These are phyloP conservation scores for Lasiosphaeris hirsuta DNA, from an alignment of 495 filamentous ascomycete species.

Conservation along the genomic window DNA sequence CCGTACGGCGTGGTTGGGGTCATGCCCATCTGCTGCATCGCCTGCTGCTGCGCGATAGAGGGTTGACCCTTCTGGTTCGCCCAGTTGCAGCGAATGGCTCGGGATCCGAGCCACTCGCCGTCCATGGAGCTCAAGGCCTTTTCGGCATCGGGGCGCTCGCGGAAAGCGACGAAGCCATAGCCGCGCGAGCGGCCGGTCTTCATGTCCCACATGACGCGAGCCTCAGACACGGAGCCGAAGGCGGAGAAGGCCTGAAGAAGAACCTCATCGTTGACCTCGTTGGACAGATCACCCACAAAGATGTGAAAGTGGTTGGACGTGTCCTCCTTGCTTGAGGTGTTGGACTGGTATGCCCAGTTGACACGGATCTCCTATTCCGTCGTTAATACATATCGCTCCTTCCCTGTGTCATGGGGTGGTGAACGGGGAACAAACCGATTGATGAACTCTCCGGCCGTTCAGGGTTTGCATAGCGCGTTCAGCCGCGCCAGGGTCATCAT, in stretches of 20 bases:
- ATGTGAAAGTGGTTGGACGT: conserved; percentile 99
- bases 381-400: conserved; percentile 14
- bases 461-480: conserved; percentile 96
- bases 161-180: conserved; percentile 98
- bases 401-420: not conserved
- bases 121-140: conserved; percentile 97
- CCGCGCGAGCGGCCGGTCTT: conserved; percentile 97
- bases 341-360: conserved; percentile 99
- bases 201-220: conserved; percentile 99
- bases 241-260: conserved; percentile 93
- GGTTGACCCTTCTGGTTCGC: conserved; percentile 99
- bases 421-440: conserved; percentile 62
- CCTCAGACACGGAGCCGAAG: conserved; percentile 96
- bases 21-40: conserved; percentile 98
- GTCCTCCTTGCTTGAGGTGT: conserved; percentile 91
- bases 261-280: conserved; percentile 98
- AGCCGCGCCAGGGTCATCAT: conserved; percentile 93
- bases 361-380: conserved; percentile 89
- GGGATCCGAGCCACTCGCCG: conserved; percentile 97
- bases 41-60: conserved; percentile 94
- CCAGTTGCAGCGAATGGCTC: conserved; percentile 99
- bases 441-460: conserved; percentile 91
- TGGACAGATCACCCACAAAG: conserved; percentile 96
- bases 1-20: conserved; percentile 95
- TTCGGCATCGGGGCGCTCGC: conserved; percentile 89